These are phyloP conservation scores for Aquilaria agallochum DNA, from an alignment of 441 rosid genomes.

Conservation along the genomic window DNA sequence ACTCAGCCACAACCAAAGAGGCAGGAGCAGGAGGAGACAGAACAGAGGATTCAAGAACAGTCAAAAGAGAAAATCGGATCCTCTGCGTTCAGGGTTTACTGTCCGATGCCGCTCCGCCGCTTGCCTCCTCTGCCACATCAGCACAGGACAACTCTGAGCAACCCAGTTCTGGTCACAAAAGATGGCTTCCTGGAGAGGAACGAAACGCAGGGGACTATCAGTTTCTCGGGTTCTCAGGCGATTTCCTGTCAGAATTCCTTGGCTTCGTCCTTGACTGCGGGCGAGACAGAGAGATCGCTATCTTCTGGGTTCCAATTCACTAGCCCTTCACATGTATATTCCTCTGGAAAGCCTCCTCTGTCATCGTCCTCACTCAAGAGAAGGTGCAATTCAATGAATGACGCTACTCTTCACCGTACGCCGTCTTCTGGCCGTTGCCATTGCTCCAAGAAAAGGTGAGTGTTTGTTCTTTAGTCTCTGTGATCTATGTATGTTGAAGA, in stretches of 20 bases:
- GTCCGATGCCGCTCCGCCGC: constrained; percentile 58
- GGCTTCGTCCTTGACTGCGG: constrained; percentile 49
- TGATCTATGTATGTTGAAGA: neutral
- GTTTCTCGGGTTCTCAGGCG: constrained; percentile 47
- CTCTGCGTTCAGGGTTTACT: constrained; percentile 66
- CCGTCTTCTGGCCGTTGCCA: constrained; percentile 55
- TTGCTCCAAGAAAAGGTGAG: constrained; percentile 69
- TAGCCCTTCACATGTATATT: constrained; percentile 37
- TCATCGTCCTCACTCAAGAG: constrained; percentile 40
- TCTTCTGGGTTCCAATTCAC: constrained; percentile 57
- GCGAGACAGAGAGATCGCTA: constrained; percentile 47
- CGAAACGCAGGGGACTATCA: constrained; percentile 41
- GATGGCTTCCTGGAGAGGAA: constrained; percentile 31
- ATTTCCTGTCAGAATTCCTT: constrained; percentile 63
- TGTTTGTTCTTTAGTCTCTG: neutral
- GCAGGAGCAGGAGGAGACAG: neutral
- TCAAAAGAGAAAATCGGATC: constrained; percentile 32
- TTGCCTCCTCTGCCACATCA: constrained; percentile 71
- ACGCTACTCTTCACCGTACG: constrained; percentile 32
- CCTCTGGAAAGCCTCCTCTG: constrained; percentile 54
- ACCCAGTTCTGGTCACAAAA: constrained; percentile 15
- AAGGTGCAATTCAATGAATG: constrained; percentile 50
- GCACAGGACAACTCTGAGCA: constrained; percentile 21
- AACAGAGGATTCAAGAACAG: constrained; percentile 13
- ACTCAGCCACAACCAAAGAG: neutral